Evolutionary conservation across 2,329 filamentous ascomycete genomes (phyloP).

Genomic region (Taxawa tesnikishii): DNA sequence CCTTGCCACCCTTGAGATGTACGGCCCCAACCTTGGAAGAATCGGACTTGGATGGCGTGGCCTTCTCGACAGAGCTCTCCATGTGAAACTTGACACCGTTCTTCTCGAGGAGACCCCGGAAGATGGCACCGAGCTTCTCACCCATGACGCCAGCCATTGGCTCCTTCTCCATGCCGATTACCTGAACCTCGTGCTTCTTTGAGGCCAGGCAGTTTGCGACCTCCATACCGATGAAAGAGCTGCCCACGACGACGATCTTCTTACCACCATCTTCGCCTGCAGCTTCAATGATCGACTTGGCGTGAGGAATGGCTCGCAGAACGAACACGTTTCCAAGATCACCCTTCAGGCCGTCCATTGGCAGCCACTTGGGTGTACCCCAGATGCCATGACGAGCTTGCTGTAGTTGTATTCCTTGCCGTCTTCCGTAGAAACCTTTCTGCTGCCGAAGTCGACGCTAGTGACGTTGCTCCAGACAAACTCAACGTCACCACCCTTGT

Average conservation of each 20-base stretch:
- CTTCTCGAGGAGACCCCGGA: constrained; percentile 68
- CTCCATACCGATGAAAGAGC: constrained; percentile 97
- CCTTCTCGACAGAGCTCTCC: constrained; percentile 70
- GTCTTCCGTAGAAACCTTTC: constrained; percentile 61
- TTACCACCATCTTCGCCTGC: constrained; percentile 70
- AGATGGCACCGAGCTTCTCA: constrained; percentile 63
- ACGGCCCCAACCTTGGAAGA: constrained; percentile 66
- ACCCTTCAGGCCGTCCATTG: constrained; percentile 70
- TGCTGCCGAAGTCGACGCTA: constrained; percentile 61
- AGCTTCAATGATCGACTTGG: constrained; percentile 63
- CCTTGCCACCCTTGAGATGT: constrained; percentile 73
- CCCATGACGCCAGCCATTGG: constrained; percentile 84
- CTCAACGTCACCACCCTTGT: constrained; percentile 48
- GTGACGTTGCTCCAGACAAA: constrained; percentile 48
- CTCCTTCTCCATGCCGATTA: constrained; percentile 77
- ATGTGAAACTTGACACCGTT: constrained; percentile 84
- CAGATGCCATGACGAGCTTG: constrained; percentile 83
- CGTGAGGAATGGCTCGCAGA: constrained; percentile 65
- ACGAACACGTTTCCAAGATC: constrained; percentile 79
- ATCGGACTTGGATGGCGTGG: constrained; percentile 56
- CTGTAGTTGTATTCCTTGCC: constrained; percentile 65
- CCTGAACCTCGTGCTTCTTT: constrained; percentile 70
- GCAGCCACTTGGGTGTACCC: constrained; percentile 66
- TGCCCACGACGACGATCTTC: constrained; percentile 85
- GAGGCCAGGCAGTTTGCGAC: constrained; percentile 67